Evolutionary conservation across 371 early-diverging fungal species (phyloP), one percentile per base, ranked within the genome.

Genomic region (Mucor sp.): DNA sequence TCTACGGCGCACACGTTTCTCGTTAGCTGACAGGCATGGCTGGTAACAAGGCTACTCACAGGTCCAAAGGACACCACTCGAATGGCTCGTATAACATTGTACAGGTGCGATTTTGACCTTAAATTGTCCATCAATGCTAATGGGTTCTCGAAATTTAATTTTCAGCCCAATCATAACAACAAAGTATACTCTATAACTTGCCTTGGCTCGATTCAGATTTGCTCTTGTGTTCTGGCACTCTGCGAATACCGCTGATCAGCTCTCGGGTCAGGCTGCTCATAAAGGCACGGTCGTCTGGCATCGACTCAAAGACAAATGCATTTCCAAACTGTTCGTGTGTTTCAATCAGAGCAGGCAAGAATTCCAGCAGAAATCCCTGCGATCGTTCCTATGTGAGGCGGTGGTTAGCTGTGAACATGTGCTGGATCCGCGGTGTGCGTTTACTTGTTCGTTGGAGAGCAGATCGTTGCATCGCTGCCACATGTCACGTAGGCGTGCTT

Each of bases 171-270:
- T 33, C n/a, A n/a, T n/a, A n/a, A n/a, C n/a, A n/a, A n/a, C n/a
- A n/a, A n/a, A n/a, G n/a, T n/a, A n/a, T n/a, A n/a, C n/a, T n/a
- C n/a, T n/a, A n/a, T n/a, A n/a, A 43, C 9, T 32, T 77, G 82
- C 84, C 82, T 72, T 84, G 67, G 55, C 82, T 84, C 0, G 84
- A 73, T 47, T 78, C 74, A 17, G 68, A 58, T 64, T 76, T 79
- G 37, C 62, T 74, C 37, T 67, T 66, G 23, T 71, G 65, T 53
- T 83, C 84, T 17, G 81, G 78, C 6, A 81, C 71, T 58, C 72
- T 76, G 5, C 81, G 75, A 55, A 85, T 81, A 25, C 79, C 77
- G 12, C 67, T 62, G 19, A 82, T 70, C 17, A 85, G 68, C 9
- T 79, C 71, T 43, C 78, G 78, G 15, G 85, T 74, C 5, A 83